Evolutionary conservation across 2,329 filamentous ascomycete genomes (phyloP), one percentile per base, ranked within the genome.

Genomic region (Diaporthe batatas): DNA sequence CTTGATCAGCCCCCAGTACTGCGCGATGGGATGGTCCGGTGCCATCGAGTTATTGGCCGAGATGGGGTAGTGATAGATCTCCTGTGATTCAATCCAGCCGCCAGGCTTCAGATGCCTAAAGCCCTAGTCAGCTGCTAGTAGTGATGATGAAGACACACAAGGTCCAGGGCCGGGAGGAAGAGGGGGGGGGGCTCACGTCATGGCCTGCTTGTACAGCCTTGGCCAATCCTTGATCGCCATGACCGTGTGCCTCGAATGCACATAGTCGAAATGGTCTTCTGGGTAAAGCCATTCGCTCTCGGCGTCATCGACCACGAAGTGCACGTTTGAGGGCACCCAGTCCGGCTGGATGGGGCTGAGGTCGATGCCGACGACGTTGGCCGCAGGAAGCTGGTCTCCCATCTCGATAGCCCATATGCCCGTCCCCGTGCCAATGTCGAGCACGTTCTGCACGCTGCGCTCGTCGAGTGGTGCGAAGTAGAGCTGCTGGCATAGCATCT

Each of bases 241-340:
- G 18, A 88, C 86, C 0, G 87, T 87, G 72, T 88, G 86, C 3
- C 89, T 83, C n/a, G 85, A 85, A 77, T 91, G 89, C 44, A 91
- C 85, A 73, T 90, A 90, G 78, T 91, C 89, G 70, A 90, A 91
- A 68, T 87, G 84, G 73, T 89, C 85, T 5, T 79, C 77, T 6
- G 86, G 85, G 74, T 89, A 85, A 21, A 89, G 78, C 89, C 87
- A 89, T 3, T 84, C 82, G 72, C 84, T 84, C 78, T 91, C 89
- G 34, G 87, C 86, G 77, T 92, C 90, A 76, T 92, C 90, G 12
- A 92, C 85, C 72, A 91, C 83, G 80, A 91, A 91, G 10, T 83
- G 84, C n/a, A 89, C 84, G 77, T 92, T 92, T 14, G 87, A 84
- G 21, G 90, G 90, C 16, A 91, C 84, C 80, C 82, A 84, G 47